Base-by-base conservation (phyloP, 2,329 filamentous ascomycete genomes). In the Ascocoryne sarcoides region DNA sequence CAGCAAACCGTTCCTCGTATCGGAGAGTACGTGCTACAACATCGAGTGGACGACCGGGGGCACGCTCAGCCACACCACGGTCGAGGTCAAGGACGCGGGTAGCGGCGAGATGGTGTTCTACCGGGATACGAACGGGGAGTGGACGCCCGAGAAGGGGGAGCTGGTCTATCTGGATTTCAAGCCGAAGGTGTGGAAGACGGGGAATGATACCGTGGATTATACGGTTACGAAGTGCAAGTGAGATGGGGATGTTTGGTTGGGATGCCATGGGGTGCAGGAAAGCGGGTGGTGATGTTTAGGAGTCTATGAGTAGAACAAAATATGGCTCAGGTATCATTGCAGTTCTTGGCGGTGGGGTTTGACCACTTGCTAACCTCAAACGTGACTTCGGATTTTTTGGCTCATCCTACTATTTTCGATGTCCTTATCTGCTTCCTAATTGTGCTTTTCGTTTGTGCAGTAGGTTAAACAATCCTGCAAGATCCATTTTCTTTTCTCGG, bases 111-210 rank as follows among this genome's bases (percentile, higher is more conserved):
- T 68, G 10, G 65, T 68, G 4, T 68, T 57, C 47, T 68, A 68
- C 44, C 55, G 65, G 10, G 65, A 69, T 44, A 68, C 65, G 15
- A 55, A 68, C 51, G 66, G 65, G 15, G 55, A 67, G 26, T 69
- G 66, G 66, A 64, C 51, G 2, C 60, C 65, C 0, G 61, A 66
- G 47, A 68, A 68, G 59, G 55, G 56, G 8, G 65, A 68, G 47
- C 54, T 67, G 15, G 64, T 68, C 3, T 67, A 67, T 21, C 43
- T 69, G 29, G 66, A 68, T 44, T 69, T 68, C 47, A 67, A 65
- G 47, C 65, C 66, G 12, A 69, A 68, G 59, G 46, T 69, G 2
- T 62, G 60, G 40, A 60, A 58, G 31, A 63, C 61, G 3, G 65
- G 65, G 2, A 68, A 68, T 32, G 55, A 64, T 45, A 68, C 65